A percentile compares a stretch with the other conserved stretches of the same genome.
phyloP scores from a whole-genome alignment of 1,284 basidiomycete species.

The Rhodotorula glutinis region DNA sequence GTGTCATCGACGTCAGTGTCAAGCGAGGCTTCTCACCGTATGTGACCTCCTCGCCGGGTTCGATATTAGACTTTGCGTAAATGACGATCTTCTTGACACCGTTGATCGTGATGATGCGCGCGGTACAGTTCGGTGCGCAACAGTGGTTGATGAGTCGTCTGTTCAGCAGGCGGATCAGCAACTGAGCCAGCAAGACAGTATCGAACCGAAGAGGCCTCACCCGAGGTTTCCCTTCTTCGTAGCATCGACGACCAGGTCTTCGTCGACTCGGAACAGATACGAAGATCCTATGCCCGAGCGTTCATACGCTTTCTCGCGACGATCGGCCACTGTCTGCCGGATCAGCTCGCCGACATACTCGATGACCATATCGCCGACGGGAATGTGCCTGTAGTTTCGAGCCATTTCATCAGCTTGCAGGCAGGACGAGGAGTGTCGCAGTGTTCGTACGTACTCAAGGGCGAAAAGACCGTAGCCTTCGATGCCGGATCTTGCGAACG shows the following conservation, averaged over 20 bases:
- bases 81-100: conserved; percentile 99
- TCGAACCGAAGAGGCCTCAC: conserved; percentile 55
- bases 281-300: conserved; percentile 91
- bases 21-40: too few species aligned
- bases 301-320: conserved; percentile 94
- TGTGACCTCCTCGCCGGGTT: conserved; percentile 90
- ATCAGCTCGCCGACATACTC: conserved; percentile 99
- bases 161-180: not conserved
- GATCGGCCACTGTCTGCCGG: conserved; percentile 91
- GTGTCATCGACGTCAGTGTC: too few species aligned
- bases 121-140: conserved; percentile 96
- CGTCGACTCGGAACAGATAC: conserved; percentile 69
- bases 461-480: conserved; percentile 98
- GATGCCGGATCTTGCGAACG: conserved; percentile 92
- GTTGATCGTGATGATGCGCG: conserved; percentile 97
- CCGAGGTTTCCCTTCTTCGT: conserved; percentile 98
- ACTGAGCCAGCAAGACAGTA: not conserved
- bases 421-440: not conserved
- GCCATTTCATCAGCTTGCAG: too few species aligned
- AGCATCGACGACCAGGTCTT: conserved; percentile 72
- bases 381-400: conserved; percentile 58
- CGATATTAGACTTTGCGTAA: conserved; percentile 91
- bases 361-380: conserved; percentile 96
- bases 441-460: conserved; percentile 59
- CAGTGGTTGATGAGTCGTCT: conserved; percentile 94